Percentiles rank a stretch among this genome's conserved stretches.
Conservation (phyloP, 208 protist genomes). For the Leishmania tarentolae region DNA sequence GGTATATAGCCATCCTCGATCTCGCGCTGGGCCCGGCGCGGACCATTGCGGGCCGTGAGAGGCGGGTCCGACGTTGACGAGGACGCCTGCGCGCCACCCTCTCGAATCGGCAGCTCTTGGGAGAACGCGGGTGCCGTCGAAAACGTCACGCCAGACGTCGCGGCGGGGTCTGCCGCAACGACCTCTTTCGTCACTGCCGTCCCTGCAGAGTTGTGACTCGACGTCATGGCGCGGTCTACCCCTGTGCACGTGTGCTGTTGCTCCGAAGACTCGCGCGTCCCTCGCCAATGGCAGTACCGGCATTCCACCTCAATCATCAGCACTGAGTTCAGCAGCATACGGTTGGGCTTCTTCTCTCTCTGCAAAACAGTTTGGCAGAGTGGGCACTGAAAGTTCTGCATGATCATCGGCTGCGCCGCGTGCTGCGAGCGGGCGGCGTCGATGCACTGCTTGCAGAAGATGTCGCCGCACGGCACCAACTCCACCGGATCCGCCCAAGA, state of each 20-base stretch:
- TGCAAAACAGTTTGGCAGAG: constrained; percentile 54
- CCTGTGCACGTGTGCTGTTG: constrained; percentile 31
- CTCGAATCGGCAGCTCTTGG: background rate
- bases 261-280: constrained; percentile 41
- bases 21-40: constrained; percentile 23
- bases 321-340: constrained; percentile 69
- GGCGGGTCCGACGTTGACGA: background rate
- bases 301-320: constrained; percentile 61
- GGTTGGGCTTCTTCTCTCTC: constrained; percentile 53
- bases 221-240: background rate
- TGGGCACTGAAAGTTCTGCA: constrained; percentile 50
- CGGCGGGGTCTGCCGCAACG: background rate
- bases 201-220: background rate
- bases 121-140: background rate
- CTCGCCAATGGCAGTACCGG: constrained; percentile 58
- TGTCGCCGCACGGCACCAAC: constrained; percentile 45
- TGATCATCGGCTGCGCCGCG: constrained; percentile 30
- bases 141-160: background rate
- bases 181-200: background rate
- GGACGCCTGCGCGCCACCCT: background rate
- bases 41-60: background rate
- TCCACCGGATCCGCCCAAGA: constrained; percentile 68
- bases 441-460: constrained; percentile 69
- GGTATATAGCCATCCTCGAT: constrained; percentile 30
- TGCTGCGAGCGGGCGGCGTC: constrained; percentile 16